These are phyloP conservation scores for Claviceps arundinis DNA, from an alignment of 2,329 filamentous ascomycete species.

Conservation along the genomic window DNA sequence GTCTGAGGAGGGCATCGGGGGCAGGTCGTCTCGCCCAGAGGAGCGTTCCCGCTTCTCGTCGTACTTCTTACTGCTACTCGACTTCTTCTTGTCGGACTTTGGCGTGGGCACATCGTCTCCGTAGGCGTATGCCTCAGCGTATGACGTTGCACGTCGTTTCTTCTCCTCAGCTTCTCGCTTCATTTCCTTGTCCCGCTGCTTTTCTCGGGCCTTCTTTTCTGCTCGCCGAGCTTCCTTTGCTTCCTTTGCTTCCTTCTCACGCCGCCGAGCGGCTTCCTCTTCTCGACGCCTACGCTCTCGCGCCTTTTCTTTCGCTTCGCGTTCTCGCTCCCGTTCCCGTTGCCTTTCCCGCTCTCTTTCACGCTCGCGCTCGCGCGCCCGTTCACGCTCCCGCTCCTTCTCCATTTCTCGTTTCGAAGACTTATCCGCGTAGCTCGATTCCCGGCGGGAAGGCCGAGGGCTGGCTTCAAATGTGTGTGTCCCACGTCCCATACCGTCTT, in stretches of 20 bases:
- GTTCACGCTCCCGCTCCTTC: constrained; percentile 21
- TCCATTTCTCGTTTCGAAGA: constrained; percentile 30
- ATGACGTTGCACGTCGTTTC: constrained; percentile 20
- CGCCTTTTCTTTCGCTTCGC: constrained; percentile 7
- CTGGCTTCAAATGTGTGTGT: constrained; percentile 30
- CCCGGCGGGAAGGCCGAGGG: constrained; percentile 27
- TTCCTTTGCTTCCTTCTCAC: constrained; percentile 21
- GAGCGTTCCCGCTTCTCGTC: constrained; percentile 24
- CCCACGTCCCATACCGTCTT: constrained; percentile 29
- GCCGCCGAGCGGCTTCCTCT: constrained; percentile 16
- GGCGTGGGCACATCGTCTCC: constrained; percentile 16
- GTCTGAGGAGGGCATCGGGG: constrained; percentile 11
- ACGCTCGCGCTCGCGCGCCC: constrained; percentile 11
- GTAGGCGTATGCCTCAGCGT: constrained; percentile 20
- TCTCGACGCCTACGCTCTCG: constrained; percentile 11
- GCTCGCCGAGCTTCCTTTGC: constrained; percentile 19
- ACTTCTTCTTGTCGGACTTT: constrained; percentile 26
- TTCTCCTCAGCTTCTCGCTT: constrained; percentile 25
- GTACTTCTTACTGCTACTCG: constrained; percentile 23
- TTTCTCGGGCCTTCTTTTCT: constrained; percentile 22
- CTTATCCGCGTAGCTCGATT: constrained; percentile 34
- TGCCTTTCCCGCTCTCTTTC: constrained; percentile 4
- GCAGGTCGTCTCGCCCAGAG: constrained; percentile 18
- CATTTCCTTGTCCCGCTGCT: constrained; percentile 25
- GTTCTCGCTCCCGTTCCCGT: background rate